These are phyloP conservation scores for Backusella australiensis DNA, from an alignment of 192 early-diverging fungal species.

Conservation along the genomic window DNA sequence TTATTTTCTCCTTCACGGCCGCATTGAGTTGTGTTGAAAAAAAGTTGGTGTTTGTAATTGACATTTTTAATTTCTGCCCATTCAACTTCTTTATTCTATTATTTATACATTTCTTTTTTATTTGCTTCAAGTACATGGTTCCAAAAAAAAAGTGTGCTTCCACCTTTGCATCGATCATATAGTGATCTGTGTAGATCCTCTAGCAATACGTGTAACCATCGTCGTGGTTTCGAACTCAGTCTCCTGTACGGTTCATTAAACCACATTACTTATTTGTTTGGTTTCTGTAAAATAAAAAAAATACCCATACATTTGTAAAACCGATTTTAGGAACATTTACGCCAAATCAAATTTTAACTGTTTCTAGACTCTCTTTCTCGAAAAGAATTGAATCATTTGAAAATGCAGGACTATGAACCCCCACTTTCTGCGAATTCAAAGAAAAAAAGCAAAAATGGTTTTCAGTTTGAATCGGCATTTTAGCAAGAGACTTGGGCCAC, in stretches of 20 bases:
- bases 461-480: no score
- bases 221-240: neutral
- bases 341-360: neutral
- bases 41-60: neutral
- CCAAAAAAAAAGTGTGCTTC: neutral
- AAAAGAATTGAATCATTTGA: neutral
- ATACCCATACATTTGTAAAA: no score
- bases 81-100: neutral
- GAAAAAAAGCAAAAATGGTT: no score
- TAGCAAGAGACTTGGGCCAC: no score
- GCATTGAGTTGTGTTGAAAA: neutral
- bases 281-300: neutral
- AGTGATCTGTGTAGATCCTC: constrained; percentile 1
- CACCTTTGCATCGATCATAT: neutral
- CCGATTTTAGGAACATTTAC: constrained; percentile 4
- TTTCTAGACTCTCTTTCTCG: neutral
- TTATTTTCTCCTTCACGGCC: neutral
- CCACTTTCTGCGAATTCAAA: no score
- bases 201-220: neutral
- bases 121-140: neutral
- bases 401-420: no score
- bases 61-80: neutral
- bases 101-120: neutral
- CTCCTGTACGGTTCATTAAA: neutral
- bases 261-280: neutral